Conservation (phyloP, 805 yeast genomes). For the Metschnikowia colocasiae region DNA sequence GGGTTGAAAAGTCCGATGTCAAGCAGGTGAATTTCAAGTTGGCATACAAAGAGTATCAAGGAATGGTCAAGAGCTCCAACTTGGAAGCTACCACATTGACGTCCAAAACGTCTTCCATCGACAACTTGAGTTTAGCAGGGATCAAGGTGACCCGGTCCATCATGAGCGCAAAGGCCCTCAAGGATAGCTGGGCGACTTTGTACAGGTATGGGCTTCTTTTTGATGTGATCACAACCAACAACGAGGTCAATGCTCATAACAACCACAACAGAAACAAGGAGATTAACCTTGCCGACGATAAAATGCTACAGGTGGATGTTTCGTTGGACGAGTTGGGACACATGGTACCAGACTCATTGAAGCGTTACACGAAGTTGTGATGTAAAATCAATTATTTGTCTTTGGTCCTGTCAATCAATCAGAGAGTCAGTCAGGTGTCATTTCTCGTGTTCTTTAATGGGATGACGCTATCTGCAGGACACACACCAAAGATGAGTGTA, state of each 20-base stretch:
- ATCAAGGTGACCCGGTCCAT: slow-evolving; percentile 42
- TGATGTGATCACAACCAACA: slow-evolving; percentile 43
- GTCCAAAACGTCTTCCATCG: slow-evolving; percentile 34
- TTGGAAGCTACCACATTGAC: slow-evolving; percentile 27
- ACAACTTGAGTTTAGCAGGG: slow-evolving; percentile 30
- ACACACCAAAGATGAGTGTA: not conserved
- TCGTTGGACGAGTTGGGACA: slow-evolving; percentile 49
- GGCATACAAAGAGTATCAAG: slow-evolving; percentile 71
- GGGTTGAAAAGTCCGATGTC: slow-evolving; percentile 53
- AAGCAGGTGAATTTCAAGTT: slow-evolving; percentile 71
- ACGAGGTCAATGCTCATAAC: slow-evolving; percentile 34
- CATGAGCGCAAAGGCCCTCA: slow-evolving; percentile 60
- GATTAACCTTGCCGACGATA: slow-evolving; percentile 40
- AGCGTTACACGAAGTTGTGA: slow-evolving; percentile 16
- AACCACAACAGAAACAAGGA: slow-evolving; percentile 27
- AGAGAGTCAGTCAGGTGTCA: too few species aligned
- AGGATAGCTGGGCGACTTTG: slow-evolving; percentile 72
- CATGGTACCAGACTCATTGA: slow-evolving; percentile 16
- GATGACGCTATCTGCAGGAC: not conserved
- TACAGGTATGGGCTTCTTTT: slow-evolving; percentile 52
- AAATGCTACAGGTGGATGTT: slow-evolving; percentile 50
- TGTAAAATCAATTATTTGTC: not conserved
- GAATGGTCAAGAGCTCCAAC: slow-evolving; percentile 46
- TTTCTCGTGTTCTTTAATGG: too few species aligned
- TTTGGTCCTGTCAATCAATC: too few species aligned